Percentiles rank a stretch among this genome's conserved stretches.
These are phyloP conservation scores for Maudiozyma bulderi DNA, from an alignment of 805 yeast genomes.

Conservation along the genomic window DNA sequence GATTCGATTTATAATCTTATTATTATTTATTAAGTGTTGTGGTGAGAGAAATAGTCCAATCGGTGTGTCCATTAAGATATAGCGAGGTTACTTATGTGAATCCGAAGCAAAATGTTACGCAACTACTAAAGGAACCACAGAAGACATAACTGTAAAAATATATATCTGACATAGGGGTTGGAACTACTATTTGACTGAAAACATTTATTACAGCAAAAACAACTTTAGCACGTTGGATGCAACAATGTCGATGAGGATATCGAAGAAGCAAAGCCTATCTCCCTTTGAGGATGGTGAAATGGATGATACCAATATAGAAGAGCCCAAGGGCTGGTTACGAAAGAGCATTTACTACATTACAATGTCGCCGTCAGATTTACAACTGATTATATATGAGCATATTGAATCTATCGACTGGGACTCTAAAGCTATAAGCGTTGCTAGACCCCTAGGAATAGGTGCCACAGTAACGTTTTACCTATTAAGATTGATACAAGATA, in stretches of 20 bases:
- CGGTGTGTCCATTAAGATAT: no score
- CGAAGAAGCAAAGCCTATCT: neutral
- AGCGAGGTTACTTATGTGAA: no score
- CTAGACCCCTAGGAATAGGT: conserved; percentile 20
- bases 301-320: neutral
- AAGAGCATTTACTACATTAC: conserved; percentile 5
- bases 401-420: conserved; percentile 26
- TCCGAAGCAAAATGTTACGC: no score
- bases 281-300: conserved; percentile 1
- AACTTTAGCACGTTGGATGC: no score
- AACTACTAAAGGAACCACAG: no score
- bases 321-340: conserved; percentile 4
- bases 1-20: no score
- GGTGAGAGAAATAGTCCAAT: no score
- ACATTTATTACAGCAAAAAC: no score
- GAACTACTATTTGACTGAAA: no score
- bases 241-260: conserved; percentile 1
- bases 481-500: conserved; percentile 23
- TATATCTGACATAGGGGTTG: no score
- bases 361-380: conserved; percentile 13
- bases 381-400: conserved; percentile 15
- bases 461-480: conserved; percentile 14
- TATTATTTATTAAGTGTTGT: no score
- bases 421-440: conserved; percentile 14
- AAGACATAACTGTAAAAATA: no score